Base-by-base conservation (phyloP, 768 basidiomycete species). In the Cubamyces sp. region DNA sequence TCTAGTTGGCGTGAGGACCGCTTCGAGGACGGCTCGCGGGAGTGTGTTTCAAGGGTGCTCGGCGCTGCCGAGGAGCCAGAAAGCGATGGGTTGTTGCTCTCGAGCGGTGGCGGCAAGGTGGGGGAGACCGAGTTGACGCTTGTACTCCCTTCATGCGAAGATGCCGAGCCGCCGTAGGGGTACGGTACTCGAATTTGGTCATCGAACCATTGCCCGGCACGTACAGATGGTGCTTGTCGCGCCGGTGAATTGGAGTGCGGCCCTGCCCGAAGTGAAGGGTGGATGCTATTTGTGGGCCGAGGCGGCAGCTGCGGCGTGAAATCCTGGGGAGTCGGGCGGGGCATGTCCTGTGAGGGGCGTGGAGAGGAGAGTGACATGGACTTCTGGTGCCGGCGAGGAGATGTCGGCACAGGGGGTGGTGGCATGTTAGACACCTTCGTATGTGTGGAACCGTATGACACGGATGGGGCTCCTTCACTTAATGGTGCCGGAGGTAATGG, bases 401-500 rank as follows among this genome's bases (percentile, higher is more conserved):
- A 59, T 2, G 62, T 71, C 54, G 61, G 69, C 23, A 57, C 65
- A 6, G 64, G 57, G 14, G 75, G 47, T 74, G 81, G 69, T 2
- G 75, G 58, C 42, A 90, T 78, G 51, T 71, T 88, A 8, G 82
- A 74, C 18, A 92, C 74, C 60, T 79, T 88, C 3, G 91, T 93
- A 64, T 82, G 84, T 49, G 84, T 85, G 5, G 92, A 88, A 3
- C 91, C 92, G 65, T 91, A 91, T 30, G 80, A 77, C 45, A 85
- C 78, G 16, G 76, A 73, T 0, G 85, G 82, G 0, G 81, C 74
- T 1, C 84, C 79, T 71, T 91, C 89, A 21, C 86, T 87, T 15
- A 80, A 70, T 19, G 91, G 90, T 3, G 88, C 87, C 4, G 92
- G 87, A 49, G 92, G 77, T 15, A 91, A 89, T 5, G 90, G 87